Percentiles rank a stretch among this genome's conserved stretches.
Evolutionary conservation across 139 green algal genomes (phyloP).

Genomic region (Picochlorum sp.): DNA sequence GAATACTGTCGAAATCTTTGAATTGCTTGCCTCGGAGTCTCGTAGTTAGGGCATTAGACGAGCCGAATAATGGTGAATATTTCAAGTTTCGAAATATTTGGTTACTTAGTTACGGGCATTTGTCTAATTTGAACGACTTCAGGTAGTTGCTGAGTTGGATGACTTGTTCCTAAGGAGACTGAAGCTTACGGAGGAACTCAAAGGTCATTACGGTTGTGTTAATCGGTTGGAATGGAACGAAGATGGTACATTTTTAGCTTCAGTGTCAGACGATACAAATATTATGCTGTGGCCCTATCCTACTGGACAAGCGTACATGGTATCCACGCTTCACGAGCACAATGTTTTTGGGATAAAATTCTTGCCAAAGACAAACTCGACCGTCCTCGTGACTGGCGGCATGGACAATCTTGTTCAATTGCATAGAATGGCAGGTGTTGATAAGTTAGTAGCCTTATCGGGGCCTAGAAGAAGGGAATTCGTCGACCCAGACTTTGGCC

Average conservation of each 20-base stretch:
- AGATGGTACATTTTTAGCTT: constrained; percentile 51
- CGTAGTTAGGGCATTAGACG: too few relatives aligned
- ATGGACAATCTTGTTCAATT: constrained; percentile 72
- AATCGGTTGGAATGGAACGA: constrained; percentile 69
- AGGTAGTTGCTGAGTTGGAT: background rate
- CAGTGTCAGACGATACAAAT: constrained; percentile 56
- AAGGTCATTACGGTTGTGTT: constrained; percentile 65
- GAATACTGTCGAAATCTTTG: too few relatives aligned
- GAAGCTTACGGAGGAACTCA: background rate
- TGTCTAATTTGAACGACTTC: background rate
- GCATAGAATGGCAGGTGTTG: constrained; percentile 32
- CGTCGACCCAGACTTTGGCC: too few relatives aligned
- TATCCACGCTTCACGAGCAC: constrained; percentile 51
- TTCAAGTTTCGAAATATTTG: too few relatives aligned
- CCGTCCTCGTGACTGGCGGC: constrained; percentile 38
- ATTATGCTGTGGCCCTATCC: background rate
- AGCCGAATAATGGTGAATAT: background rate
- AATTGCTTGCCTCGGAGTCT: too few relatives aligned
- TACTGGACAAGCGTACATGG: background rate
- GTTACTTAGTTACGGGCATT: too few relatives aligned
- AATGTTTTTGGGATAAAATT: constrained; percentile 84
- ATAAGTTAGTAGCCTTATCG: background rate
- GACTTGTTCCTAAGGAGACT: background rate
- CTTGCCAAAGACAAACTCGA: constrained; percentile 50
- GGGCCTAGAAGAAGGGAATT: background rate